phyloP scores from a whole-genome alignment of 768 basidiomycete genomes.

The Russula olivacea region DNA sequence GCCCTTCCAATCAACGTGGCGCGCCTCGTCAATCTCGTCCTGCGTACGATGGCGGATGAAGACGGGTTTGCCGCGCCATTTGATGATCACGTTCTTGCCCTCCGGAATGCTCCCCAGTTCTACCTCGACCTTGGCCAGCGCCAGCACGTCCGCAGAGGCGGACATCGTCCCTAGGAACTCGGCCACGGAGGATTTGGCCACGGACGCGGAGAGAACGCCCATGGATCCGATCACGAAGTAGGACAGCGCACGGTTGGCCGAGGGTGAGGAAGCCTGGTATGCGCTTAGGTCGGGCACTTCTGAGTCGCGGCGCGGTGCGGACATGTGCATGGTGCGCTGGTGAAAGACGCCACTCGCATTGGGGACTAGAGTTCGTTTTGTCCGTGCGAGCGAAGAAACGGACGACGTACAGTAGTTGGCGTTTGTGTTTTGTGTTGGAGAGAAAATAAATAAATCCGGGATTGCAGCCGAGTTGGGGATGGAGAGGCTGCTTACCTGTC shows the following conservation, averaged over 20 bases:
- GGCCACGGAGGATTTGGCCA: conserved; percentile 87
- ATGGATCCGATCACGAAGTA: conserved; percentile 91
- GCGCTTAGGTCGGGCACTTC: conserved; percentile 84
- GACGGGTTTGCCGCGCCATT: conserved; percentile 99
- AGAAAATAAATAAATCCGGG: background rate
- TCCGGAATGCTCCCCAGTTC: conserved; percentile 87
- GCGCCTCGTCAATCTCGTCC: conserved; percentile 90
- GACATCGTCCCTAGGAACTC: conserved; percentile 96
- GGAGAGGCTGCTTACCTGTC: conserved; percentile 46
- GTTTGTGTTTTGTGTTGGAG: background rate
- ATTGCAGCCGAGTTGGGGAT: background rate
- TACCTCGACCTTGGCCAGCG: conserved; percentile 96
- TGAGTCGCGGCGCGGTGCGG: conserved; percentile 50
- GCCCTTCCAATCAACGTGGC: conserved; percentile 72
- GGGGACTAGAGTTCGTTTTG: conserved; percentile 36
- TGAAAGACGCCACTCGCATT: conserved; percentile 46
- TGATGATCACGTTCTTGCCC: conserved; percentile 95
- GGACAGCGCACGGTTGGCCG: conserved; percentile 67
- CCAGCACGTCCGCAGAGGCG: conserved; percentile 95
- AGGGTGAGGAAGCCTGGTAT: conserved; percentile 66
- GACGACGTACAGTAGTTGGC: too few relatives aligned
- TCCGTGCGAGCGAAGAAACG: too few relatives aligned
- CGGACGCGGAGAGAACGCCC: conserved; percentile 90
- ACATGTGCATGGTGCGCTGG: conserved; percentile 74
- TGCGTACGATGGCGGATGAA: conserved; percentile 96